Percentiles rank a stretch among this genome's conserved stretches.
Evolutionary conservation across 441 rosid genomes (phyloP).

Genomic region (Geranium incanum): DNA sequence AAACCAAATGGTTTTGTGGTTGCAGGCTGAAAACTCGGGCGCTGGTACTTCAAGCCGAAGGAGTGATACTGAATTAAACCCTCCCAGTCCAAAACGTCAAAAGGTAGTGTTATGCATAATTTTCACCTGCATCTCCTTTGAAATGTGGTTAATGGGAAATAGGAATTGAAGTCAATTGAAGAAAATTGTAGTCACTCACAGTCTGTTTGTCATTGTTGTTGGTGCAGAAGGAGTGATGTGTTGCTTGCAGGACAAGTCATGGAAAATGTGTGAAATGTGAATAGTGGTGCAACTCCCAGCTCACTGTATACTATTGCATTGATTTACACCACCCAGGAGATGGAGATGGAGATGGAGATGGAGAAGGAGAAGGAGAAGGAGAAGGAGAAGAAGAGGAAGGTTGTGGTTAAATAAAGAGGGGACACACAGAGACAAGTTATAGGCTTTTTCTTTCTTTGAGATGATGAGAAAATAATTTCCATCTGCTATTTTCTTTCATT

Average conservation of each 20-base stretch:
- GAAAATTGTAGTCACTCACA: neutral
- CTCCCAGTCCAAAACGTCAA: conserved; percentile 51
- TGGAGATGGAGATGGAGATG: too few relatives aligned
- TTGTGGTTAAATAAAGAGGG: too few relatives aligned
- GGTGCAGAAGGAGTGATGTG: conserved; percentile 16
- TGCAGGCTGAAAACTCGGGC: conserved; percentile 42
- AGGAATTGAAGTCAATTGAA: neutral
- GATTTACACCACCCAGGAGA: neutral
- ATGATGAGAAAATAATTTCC: too few relatives aligned
- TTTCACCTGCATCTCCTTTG: conserved; percentile 3
- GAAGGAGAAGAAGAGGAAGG: too few relatives aligned
- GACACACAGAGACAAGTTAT: too few relatives aligned
- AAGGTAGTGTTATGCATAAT: conserved; percentile 30
- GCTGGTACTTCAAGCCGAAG: conserved; percentile 31
- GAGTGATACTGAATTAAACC: conserved; percentile 31
- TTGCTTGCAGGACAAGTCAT: neutral
- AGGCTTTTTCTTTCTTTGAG: too few relatives aligned
- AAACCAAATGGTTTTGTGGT: conserved; percentile 15
- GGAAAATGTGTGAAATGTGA: neutral
- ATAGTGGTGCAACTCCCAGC: neutral
- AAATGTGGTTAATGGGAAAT: neutral
- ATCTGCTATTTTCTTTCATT: too few relatives aligned
- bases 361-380: too few relatives aligned
- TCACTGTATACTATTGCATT: neutral
- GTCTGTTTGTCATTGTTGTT: neutral